Base-by-base conservation (phyloP, 768 basidiomycete genomes). In the Boletus vinaceobasis region DNA sequence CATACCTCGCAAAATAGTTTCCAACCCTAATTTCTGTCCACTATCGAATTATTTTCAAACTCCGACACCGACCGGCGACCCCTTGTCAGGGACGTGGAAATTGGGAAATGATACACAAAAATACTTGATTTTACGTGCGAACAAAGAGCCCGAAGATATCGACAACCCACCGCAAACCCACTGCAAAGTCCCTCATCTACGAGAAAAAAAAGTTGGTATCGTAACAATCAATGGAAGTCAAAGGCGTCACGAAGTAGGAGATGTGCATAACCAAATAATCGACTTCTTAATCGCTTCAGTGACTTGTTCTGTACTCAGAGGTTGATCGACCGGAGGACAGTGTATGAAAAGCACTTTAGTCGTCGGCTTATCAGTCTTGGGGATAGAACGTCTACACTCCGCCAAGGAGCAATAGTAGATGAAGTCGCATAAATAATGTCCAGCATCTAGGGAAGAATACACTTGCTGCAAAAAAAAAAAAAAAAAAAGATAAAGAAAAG, bases 351-450 rank as follows among this genome's bases (percentile, higher is more conserved):
- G 70, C 45, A 90, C 85, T 48, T 72, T 75, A 17, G 68, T 65
- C 7, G 56, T 61, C 14, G 69, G 68, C 27, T 67, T 71, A 46
- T 71, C 69, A 35, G 45, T 67, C 45, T 73, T 71, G 33, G 62
- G 53, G n/a, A 56, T 60, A 8, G 56, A 58, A 4, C 84, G 80
- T 63, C 78, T 81, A 27, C 81, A 78, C 65, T 88, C 87, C 5
- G 86, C 86, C 27, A 89, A 77, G 10, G 86, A 88, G 64, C 86
- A 85, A 62, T 87, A 90, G 66, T 86, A 88, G 55, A 85, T 79
- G 67, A 86, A 90, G 71, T 90, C 88, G 65, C 85, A 87, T 11
- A 89, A 71, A 67, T 84, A 90, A 65, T 87, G 85, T 0, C 87
- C 88, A 15, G 87, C 84, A 64, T 90, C 88, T 77, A 85, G 80